Evolutionary conservation across 257 asterid species (phyloP).

Genomic region (Henckelia pumila): DNA sequence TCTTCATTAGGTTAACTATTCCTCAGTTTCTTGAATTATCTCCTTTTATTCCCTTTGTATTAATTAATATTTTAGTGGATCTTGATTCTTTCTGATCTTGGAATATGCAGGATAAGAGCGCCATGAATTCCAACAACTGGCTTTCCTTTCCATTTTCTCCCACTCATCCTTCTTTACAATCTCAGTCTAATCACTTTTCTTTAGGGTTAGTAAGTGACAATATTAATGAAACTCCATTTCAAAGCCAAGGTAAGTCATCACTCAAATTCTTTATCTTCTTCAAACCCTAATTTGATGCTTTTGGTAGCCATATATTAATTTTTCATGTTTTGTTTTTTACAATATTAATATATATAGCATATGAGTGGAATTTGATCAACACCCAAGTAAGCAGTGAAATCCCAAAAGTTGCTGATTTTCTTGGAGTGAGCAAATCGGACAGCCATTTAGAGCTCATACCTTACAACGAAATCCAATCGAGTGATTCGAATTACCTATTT

Average conservation of each 20-base stretch:
- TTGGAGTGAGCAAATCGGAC: conserved; percentile 58
- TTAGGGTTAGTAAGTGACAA: conserved; percentile 65
- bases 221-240: conserved; percentile 52
- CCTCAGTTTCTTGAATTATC: conserved; percentile 27
- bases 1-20: conserved; percentile 37
- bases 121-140: conserved; percentile 67
- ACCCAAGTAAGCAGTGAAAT: conserved; percentile 48
- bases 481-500: conserved; percentile 49
- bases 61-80: conserved; percentile 7
- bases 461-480: conserved; percentile 51
- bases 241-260: conserved; percentile 51
- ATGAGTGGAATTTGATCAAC: conserved; percentile 58
- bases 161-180: conserved; percentile 43
- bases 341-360: conserved; percentile 14
- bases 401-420: conserved; percentile 76
- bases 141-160: conserved; percentile 56
- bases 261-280: background rate
- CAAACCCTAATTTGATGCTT: too few relatives aligned
- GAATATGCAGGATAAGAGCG: conserved; percentile 43
- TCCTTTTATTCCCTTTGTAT: background rate
- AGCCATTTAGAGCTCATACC: conserved; percentile 47
- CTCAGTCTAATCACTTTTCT: conserved; percentile 60
- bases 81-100: conserved; percentile 24
- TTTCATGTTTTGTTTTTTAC: background rate
- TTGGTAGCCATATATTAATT: background rate